Conservation (phyloP, 2,329 filamentous ascomycete species). For the Macrophomina phaseolina region DNA sequence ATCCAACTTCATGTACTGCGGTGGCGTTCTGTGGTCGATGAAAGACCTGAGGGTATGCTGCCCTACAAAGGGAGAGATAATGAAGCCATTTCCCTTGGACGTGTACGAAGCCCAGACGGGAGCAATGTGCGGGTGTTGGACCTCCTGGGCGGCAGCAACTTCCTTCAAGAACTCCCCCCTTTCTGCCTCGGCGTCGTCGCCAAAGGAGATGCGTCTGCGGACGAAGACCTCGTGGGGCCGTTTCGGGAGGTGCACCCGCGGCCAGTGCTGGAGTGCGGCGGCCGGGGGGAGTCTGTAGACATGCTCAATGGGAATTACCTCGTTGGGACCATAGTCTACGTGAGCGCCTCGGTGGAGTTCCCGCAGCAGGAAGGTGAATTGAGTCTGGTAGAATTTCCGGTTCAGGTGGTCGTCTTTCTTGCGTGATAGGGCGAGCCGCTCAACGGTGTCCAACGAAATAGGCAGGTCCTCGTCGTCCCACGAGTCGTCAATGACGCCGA, state of each 20-base stretch:
- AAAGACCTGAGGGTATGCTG: conserved; percentile 72
- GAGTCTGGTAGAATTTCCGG: conserved; percentile 70
- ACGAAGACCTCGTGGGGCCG: conserved; percentile 63
- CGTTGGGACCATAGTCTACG: conserved; percentile 67
- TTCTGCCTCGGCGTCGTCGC: conserved; percentile 40
- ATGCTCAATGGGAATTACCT: conserved; percentile 72
- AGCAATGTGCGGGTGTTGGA: conserved; percentile 73
- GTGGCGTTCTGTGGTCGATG: conserved; percentile 65
- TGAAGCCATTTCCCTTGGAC: conserved; percentile 66
- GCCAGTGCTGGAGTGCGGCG: conserved; percentile 55
- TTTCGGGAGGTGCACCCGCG: conserved; percentile 69
- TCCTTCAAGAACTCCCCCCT: conserved; percentile 64
- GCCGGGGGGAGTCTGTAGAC: conserved; percentile 64
- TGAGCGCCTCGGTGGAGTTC: conserved; percentile 67
- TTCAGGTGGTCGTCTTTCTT: conserved; percentile 68
- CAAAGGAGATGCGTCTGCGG: conserved; percentile 64
- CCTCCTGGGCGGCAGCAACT: conserved; percentile 61
- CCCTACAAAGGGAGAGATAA: conserved; percentile 69
- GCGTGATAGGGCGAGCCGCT: conserved; percentile 65
- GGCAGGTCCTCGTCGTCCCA: conserved; percentile 80
- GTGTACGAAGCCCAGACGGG: conserved; percentile 75
- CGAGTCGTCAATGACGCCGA: conserved; percentile 74
- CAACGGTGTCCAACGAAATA: conserved; percentile 68
- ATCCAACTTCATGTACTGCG: conserved; percentile 65
- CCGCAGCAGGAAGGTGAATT: conserved; percentile 73